Evolutionary conservation across 805 yeast species (phyloP), one percentile per base, ranked within the genome.

Genomic region (Saccharomycopsis guyanensis): DNA sequence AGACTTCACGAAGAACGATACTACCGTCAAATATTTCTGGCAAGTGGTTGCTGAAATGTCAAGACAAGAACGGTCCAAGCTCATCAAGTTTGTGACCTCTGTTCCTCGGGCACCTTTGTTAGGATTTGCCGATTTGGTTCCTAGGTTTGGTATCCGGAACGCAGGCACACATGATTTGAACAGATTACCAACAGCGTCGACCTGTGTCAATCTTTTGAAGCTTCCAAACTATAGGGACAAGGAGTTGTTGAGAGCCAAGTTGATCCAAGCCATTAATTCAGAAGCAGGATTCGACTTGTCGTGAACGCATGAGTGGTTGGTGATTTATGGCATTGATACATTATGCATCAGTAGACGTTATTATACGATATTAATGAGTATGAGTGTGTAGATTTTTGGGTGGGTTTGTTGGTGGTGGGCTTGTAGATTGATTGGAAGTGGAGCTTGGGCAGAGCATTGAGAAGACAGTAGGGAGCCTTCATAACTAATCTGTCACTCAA

Each of bases 221-320:
- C 62, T 93, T 23, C 98, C 98, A 0, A 83, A 88, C 59, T 93
- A 93, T 61, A 65, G 68, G 53, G 66, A 82, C 54, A 82, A 79
- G 56, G 61, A 68, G 35, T 22, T 72, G 2, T 64, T 93, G 37
- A 71, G 71, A 47, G 64, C 72, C 37, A 89, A 88, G 60, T 63
- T 91, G 44, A 59, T 87, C 20, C 86, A 83, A 60, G 78, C 96
- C 1, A 88, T 93, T 42, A 76, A 78, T 47, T 71, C 89, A 0
- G 87, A 80, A 2, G 88, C 96, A 1, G 85, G 97, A 1, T 91
- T 91, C 60, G 97, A 91, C 56, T 69, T 91, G 50, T 78, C 86
- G 0, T 82, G 56, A 52, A 10, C 29, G 29, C n/a, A n/a, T n/a
- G n/a, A n/a, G n/a, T n/a, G n/a, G n/a, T n/a, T n/a, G n/a, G n/a